Base-by-base conservation (phyloP, 164 flowering plant species). In the Akebia trifoliata region DNA sequence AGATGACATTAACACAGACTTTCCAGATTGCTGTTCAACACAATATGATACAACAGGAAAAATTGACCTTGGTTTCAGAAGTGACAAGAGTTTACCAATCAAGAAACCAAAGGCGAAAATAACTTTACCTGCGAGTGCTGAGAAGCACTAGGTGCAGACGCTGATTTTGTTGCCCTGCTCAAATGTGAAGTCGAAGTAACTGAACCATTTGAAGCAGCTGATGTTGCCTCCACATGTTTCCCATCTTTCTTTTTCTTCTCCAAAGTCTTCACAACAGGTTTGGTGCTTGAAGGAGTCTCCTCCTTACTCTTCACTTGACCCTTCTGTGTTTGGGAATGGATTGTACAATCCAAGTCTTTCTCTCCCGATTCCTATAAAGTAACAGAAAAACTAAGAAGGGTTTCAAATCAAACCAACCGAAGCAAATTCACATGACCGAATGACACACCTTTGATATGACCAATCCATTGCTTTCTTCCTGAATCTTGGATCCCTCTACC, bases 191-290 rank as follows among this genome's bases (percentile, higher is more conserved):
- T n/a, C n/a, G n/a, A n/a, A n/a, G n/a, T n/a, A n/a, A n/a, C n/a
- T n/a, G n/a, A n/a, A n/a, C n/a, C n/a, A n/a, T n/a, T n/a, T n/a
- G n/a, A n/a, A n/a, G n/a, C 50, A 59, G 69, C 40, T 29, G 63
- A 26, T 49, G 62, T 43, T 17, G 15, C 78, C 48, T 60, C 78
- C 2, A 12, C 60, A 59, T 65, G 73, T 56, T 74, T 76, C 45
- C 66, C 75, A 69, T 74, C 80, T 56, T 67, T 78, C 56, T 29
- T 70, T 66, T 74, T 80, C 71, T 72, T 76, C 61, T 54, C 44
- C 25, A 9, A 57, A 48, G 68, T 50, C 31, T 69, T 54, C 18
- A 64, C 63, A 32, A 57, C 64, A 57, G 22, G 38, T 69, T 65
- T 76, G 21, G 71, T 21, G 50, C 62, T 48, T 12, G 61, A 50